phyloP scores from a whole-genome alignment of 106 monocot genomes.

The Cymbidium sinense region DNA sequence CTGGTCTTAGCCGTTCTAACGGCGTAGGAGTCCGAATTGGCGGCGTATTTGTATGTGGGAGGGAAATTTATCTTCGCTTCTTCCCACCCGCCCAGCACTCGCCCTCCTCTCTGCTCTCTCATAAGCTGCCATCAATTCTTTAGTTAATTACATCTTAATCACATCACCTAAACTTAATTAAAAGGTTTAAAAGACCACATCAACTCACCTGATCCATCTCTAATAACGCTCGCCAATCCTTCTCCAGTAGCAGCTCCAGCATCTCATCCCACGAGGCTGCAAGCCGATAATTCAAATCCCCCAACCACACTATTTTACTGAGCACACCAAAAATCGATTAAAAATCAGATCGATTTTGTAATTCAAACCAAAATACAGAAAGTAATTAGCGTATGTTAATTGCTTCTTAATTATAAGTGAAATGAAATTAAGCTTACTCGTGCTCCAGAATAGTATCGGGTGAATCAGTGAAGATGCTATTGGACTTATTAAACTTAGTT shows the following conservation, averaged over 20 bases:
- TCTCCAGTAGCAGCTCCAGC: slow-evolving; percentile 17
- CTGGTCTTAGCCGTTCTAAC: slow-evolving; percentile 19
- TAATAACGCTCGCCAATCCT: slow-evolving; percentile 24
- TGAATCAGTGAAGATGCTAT: background rate
- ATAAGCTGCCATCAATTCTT: slow-evolving; percentile 21
- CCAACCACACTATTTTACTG: slow-evolving; percentile 52
- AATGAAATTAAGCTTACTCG: slow-evolving; percentile 22
- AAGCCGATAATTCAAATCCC: slow-evolving; percentile 27
- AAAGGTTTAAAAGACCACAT: background rate
- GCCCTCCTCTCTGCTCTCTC: slow-evolving; percentile 31
- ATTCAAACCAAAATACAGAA: background rate
- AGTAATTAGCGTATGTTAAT: too few relatives aligned
- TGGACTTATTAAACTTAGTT: slow-evolving; percentile 23
- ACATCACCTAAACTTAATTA: background rate
- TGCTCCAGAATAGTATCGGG: slow-evolving; percentile 41
- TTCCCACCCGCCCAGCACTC: slow-evolving; percentile 31
- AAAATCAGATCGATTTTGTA: background rate
- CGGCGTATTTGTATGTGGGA: slow-evolving; percentile 46
- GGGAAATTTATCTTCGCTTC: slow-evolving; percentile 46
- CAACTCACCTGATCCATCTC: slow-evolving; percentile 25
- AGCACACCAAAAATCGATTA: background rate
- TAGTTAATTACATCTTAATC: background rate
- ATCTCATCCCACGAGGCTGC: background rate
- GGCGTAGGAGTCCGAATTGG: slow-evolving; percentile 31
- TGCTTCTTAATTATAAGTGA: background rate